A percentile compares a stretch with the other conserved stretches of the same genome.
These are phyloP conservation scores for Termitomyces heimii DNA, from an alignment of 768 basidiomycete genomes.

Conservation along the genomic window DNA sequence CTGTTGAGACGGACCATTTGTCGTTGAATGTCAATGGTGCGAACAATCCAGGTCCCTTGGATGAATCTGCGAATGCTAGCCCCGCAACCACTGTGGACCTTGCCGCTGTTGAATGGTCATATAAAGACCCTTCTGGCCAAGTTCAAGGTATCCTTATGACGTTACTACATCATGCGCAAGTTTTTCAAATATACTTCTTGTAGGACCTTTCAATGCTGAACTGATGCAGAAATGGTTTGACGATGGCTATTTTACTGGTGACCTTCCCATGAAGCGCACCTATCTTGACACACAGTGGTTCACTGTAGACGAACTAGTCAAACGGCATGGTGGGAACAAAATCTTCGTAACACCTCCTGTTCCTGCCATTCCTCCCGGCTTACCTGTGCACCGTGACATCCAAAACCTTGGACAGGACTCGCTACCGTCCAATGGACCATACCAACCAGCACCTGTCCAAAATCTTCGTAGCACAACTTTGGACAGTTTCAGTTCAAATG, in stretches of 20 bases:
- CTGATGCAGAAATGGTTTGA: slow-evolving; percentile 95
- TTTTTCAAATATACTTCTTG: slow-evolving; percentile 1
- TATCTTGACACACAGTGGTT: slow-evolving; percentile 64
- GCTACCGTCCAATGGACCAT: slow-evolving; percentile 45
- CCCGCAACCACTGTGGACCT: slow-evolving; percentile 48
- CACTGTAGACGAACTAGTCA: slow-evolving; percentile 53
- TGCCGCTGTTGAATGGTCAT: slow-evolving; percentile 77
- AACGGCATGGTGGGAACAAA: slow-evolving; percentile 45
- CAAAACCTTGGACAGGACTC: slow-evolving; percentile 35
- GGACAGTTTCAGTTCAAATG: slow-evolving; percentile 57
- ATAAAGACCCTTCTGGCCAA: slow-evolving; percentile 88
- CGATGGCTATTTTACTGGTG: slow-evolving; percentile 80
- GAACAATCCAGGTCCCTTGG: slow-evolving; percentile 11
- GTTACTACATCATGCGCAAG: slow-evolving; percentile 4
- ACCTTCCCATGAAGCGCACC: slow-evolving; percentile 82
- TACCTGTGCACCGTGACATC: slow-evolving; percentile 38
- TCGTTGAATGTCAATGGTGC: slow-evolving; percentile 12
- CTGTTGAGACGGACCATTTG: slow-evolving; percentile 10
- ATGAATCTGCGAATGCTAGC: slow-evolving; percentile 10
- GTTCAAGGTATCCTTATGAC: slow-evolving; percentile 63
- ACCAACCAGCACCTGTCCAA: slow-evolving; percentile 63
- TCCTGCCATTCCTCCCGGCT: slow-evolving; percentile 46
- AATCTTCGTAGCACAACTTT: slow-evolving; percentile 57
- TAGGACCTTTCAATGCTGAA: slow-evolving; percentile 86
- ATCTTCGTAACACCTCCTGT: slow-evolving; percentile 56